These are phyloP conservation scores for Galium porrigens DNA, from an alignment of 305 asterid species.

Conservation along the genomic window DNA sequence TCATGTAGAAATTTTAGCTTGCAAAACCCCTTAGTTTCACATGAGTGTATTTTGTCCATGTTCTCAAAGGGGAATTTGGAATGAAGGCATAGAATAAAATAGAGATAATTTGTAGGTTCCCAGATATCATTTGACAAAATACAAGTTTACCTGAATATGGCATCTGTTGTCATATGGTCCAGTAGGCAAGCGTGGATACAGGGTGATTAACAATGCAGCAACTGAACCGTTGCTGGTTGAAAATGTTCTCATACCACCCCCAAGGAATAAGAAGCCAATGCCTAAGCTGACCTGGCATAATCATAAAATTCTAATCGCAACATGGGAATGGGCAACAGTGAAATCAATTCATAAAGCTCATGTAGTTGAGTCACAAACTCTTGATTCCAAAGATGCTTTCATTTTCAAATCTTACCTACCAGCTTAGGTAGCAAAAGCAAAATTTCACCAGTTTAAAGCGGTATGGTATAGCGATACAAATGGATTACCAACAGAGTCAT, in stretches of 20 bases:
- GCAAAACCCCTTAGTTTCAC: neutral
- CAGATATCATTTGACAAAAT: neutral
- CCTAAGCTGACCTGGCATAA: conserved; percentile 70
- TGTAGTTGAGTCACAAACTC: neutral
- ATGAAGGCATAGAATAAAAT: neutral
- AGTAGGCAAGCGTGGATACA: conserved; percentile 85
- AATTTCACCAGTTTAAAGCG: neutral
- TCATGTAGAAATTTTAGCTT: neutral
- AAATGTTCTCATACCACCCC: conserved; percentile 89
- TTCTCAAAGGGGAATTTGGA: neutral
- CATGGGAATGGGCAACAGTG: neutral
- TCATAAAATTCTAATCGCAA: neutral
- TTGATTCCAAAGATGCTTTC: neutral
- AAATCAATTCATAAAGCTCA: neutral
- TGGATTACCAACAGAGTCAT: neutral
- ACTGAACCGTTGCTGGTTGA: conserved; percentile 76
- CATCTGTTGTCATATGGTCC: conserved; percentile 97
- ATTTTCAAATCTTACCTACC: neutral
- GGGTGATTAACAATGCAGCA: conserved; percentile 76
- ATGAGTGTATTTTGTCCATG: neutral
- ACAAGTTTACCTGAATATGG: conserved; percentile 81
- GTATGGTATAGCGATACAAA: neutral
- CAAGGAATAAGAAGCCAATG: conserved; percentile 86
- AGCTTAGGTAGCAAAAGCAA: no score
- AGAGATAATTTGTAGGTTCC: neutral